These are phyloP conservation scores for Trichoderma atroviride DNA, from an alignment of 2,329 filamentous ascomycete species.

Conservation along the genomic window DNA sequence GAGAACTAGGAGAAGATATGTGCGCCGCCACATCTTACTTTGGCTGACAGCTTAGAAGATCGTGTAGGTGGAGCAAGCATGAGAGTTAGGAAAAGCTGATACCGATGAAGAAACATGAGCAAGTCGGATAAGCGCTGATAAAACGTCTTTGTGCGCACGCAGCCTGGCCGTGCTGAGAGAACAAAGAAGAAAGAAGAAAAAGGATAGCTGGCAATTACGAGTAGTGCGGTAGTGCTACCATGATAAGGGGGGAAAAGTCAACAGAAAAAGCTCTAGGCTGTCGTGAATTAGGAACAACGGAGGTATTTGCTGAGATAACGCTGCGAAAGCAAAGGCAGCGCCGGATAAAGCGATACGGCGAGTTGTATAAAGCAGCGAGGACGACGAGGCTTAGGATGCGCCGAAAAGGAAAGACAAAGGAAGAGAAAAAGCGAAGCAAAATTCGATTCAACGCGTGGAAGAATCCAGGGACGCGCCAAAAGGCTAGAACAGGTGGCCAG, in stretches of 20 bases:
- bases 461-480: constrained; percentile 1
- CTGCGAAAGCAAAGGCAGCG: not conserved
- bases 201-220: constrained; percentile 18
- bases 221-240: constrained; percentile 15
- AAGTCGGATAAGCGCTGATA: constrained; percentile 17
- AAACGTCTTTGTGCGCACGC: constrained; percentile 1
- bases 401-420: not conserved
- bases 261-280: constrained; percentile 5
- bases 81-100: constrained; percentile 29
- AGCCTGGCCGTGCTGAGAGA: constrained; percentile 4
- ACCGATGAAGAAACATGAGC: constrained; percentile 29
- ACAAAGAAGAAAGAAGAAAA: not conserved
- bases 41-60: constrained; percentile 26
- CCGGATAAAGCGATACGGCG: constrained; percentile 2
- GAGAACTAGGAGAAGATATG: constrained; percentile 81
- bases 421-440: not conserved
- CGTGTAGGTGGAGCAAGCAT: constrained; percentile 35
- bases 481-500: constrained; percentile 25
- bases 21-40: constrained; percentile 81
- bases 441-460: not conserved
- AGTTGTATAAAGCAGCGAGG: not conserved
- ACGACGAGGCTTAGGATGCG: not conserved
- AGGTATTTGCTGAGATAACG: constrained; percentile 5
- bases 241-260: constrained; percentile 12
- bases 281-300: constrained; percentile 2